These are phyloP conservation scores for Sarocladium oryzae DNA, from an alignment of 2,329 filamentous ascomycete species.

Conservation along the genomic window DNA sequence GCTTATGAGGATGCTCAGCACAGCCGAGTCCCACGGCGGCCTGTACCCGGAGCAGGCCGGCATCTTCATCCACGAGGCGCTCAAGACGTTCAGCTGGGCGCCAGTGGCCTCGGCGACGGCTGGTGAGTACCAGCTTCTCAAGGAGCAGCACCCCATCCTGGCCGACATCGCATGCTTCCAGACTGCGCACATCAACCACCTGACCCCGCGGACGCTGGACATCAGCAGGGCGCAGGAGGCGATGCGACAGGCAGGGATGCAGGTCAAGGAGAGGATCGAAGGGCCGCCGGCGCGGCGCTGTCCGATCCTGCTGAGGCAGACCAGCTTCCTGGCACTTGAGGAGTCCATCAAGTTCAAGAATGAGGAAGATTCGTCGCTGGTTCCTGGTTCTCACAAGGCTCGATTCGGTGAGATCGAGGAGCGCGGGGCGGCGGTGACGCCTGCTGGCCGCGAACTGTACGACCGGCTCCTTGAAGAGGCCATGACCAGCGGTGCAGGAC, in stretches of 20 bases:
- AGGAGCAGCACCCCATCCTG: constrained; percentile 37
- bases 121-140: constrained; percentile 35
- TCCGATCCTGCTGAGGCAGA: constrained; percentile 43
- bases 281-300: constrained; percentile 38
- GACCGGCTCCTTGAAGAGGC: constrained; percentile 22
- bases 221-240: constrained; percentile 36
- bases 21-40: constrained; percentile 4
- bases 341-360: constrained; percentile 22
- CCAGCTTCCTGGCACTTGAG: constrained; percentile 45
- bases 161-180: constrained; percentile 38
- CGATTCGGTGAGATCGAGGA: constrained; percentile 49
- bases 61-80: constrained; percentile 34
- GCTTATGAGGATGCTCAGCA: constrained; percentile 30
- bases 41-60: constrained; percentile 19
- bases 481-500: constrained; percentile 13
- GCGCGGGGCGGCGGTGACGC: constrained; percentile 42
- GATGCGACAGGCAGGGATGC: constrained; percentile 35
- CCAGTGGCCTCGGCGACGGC: constrained; percentile 30
- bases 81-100: constrained; percentile 43
- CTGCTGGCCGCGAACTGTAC: constrained; percentile 36
- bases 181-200: constrained; percentile 45
- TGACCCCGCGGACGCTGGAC: constrained; percentile 44
- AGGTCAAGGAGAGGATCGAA: constrained; percentile 42
- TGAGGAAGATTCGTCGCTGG: constrained; percentile 16
- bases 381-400: constrained; percentile 39